phyloP scores from a whole-genome alignment of 768 basidiomycete genomes.

The Lentinula detonsa region DNA sequence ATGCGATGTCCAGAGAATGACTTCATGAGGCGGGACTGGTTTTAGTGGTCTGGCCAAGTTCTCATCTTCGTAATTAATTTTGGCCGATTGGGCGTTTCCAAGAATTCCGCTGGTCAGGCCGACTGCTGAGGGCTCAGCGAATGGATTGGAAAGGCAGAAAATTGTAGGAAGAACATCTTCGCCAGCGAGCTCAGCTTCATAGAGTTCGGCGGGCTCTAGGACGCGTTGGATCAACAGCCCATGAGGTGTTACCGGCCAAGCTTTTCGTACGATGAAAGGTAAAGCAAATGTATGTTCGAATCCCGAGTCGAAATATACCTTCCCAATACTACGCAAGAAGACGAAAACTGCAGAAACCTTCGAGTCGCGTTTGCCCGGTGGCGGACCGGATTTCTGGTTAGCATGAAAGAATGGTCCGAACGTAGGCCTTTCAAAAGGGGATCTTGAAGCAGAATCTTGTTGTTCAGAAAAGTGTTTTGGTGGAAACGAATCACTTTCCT shows the following conservation, averaged over 20 bases:
- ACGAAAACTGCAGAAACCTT: slow-evolving; percentile 64
- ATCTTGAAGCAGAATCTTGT: slow-evolving; percentile 17
- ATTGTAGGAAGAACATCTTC: slow-evolving; percentile 73
- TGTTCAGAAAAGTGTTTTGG: slow-evolving; percentile 22
- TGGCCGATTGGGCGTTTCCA: slow-evolving; percentile 25
- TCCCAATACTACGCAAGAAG: slow-evolving; percentile 70
- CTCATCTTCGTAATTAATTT: slow-evolving; percentile 51
- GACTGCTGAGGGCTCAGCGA: slow-evolving; percentile 67
- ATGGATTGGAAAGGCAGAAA: slow-evolving; percentile 72
- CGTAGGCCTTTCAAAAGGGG: slow-evolving; percentile 31
- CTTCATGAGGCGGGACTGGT: slow-evolving; percentile 57
- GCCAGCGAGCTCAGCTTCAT: slow-evolving; percentile 59
- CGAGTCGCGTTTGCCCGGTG: slow-evolving; percentile 26
- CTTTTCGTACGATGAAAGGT: slow-evolving; percentile 74
- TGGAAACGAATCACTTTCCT: slow-evolving; percentile 25
- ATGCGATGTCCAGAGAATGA: slow-evolving; percentile 55
- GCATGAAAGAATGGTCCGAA: slow-evolving; percentile 46
- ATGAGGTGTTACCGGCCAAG: slow-evolving; percentile 74
- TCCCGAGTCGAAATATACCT: slow-evolving; percentile 66
- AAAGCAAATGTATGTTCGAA: slow-evolving; percentile 72
- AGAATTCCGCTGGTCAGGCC: slow-evolving; percentile 61
- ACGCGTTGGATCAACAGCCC: slow-evolving; percentile 77
- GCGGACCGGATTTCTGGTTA: slow-evolving; percentile 31
- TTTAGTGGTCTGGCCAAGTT: slow-evolving; percentile 43
- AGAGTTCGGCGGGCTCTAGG: slow-evolving; percentile 59